Conservation (phyloP, 2,329 filamentous ascomycete species). For the Epicoccum nigrum region DNA sequence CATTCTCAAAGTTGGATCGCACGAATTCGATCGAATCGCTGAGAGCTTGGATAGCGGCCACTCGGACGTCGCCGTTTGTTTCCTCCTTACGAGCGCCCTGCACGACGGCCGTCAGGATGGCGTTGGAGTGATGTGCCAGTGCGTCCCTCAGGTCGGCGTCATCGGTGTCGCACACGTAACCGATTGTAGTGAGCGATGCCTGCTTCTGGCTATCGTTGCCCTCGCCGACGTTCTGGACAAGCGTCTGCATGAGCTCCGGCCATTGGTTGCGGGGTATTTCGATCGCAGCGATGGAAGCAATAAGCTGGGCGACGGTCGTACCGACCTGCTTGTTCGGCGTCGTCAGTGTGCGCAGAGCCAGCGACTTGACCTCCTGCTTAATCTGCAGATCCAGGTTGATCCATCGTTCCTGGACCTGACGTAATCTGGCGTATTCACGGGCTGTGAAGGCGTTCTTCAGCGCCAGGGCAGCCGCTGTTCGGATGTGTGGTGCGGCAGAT, state of each 20-base stretch:
- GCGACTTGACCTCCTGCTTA: slow-evolving; percentile 85
- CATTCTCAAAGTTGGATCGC: slow-evolving; percentile 97
- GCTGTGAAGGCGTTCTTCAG: slow-evolving; percentile 98
- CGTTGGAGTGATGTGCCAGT: slow-evolving; percentile 87
- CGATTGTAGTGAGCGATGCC: slow-evolving; percentile 92
- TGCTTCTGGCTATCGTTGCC: slow-evolving; percentile 91
- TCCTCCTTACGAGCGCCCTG: slow-evolving; percentile 98
- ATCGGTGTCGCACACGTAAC: slow-evolving; percentile 96
- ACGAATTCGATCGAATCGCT: slow-evolving; percentile 98
- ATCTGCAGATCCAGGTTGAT: slow-evolving; percentile 78
- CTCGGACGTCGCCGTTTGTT: slow-evolving; percentile 84
- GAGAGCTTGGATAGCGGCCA: slow-evolving; percentile 90
- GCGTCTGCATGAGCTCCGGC: slow-evolving; percentile 83
- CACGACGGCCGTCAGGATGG: slow-evolving; percentile 95
- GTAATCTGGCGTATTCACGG: slow-evolving; percentile 84
- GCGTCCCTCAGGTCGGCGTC: slow-evolving; percentile 84
- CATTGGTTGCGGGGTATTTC: slow-evolving; percentile 93
- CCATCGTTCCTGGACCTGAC: slow-evolving; percentile 94
- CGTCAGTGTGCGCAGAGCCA: slow-evolving; percentile 84
- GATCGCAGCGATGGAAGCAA: slow-evolving; percentile 91
- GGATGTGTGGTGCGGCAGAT: slow-evolving; percentile 78
- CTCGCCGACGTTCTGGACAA: slow-evolving; percentile 91
- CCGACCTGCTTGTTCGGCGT: slow-evolving; percentile 83
- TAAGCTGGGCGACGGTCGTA: slow-evolving; percentile 89
- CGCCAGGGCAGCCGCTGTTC: slow-evolving; percentile 92